Conservation (phyloP, 495 filamentous ascomycete species). For the Penicillium pancosmium region DNA sequence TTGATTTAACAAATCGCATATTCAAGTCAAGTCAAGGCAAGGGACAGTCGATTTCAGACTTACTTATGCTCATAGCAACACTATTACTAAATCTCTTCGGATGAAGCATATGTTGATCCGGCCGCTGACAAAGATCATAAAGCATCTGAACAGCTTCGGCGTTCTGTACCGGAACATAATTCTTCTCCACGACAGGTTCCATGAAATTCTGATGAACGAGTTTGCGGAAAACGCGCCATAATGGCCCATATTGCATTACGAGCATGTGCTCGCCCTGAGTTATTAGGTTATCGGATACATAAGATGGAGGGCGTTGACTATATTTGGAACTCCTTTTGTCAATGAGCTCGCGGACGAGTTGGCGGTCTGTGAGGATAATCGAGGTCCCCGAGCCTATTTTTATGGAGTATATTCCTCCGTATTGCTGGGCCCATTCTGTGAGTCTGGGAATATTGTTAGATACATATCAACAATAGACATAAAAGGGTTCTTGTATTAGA, state of each 20-base stretch:
- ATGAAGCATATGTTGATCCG: constrained; percentile 45
- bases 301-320: constrained; percentile 46
- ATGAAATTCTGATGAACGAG: constrained; percentile 46
- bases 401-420: constrained; percentile 8
- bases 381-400: constrained; percentile 7
- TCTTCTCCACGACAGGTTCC: constrained; percentile 39
- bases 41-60: not conserved
- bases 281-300: constrained; percentile 47
- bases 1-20: not conserved
- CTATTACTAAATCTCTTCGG: constrained; percentile 51
- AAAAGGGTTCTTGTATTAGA: too few species aligned
- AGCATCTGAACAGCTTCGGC: constrained; percentile 53
- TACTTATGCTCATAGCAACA: constrained; percentile 41
- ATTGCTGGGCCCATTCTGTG: constrained; percentile 11
- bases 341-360: constrained; percentile 43
- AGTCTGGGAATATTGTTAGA: not conserved
- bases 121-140: constrained; percentile 39
- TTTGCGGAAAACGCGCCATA: constrained; percentile 46
- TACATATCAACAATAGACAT: too few species aligned
- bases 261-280: constrained; percentile 49
- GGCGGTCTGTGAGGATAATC: constrained; percentile 39
- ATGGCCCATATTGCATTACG: constrained; percentile 45
- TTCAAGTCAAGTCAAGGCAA: too few species aligned
- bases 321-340: constrained; percentile 49
- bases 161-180: constrained; percentile 41